Evolutionary conservation across 208 protist species (phyloP).

Genomic region (Trichomonas tenax): DNA sequence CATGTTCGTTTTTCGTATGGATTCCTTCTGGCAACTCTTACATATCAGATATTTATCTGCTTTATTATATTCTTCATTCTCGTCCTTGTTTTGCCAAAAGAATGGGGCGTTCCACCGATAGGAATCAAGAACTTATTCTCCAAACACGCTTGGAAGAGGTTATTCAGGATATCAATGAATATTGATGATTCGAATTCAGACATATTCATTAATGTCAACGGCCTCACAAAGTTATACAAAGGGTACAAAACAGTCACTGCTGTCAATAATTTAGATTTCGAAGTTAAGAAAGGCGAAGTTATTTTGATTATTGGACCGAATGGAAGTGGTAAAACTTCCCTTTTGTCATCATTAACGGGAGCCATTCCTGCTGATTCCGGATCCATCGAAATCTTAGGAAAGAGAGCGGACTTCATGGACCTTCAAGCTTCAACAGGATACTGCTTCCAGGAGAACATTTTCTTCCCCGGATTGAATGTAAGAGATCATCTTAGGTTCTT

Average conservation of each 20-base stretch:
- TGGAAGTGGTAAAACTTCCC: slow-evolving; percentile 29
- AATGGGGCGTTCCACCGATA: background rate
- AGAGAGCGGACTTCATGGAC: background rate
- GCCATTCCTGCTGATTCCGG: background rate
- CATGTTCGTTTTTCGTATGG: background rate
- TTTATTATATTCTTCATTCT: background rate
- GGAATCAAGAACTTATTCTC: background rate
- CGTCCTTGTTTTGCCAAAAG: background rate
- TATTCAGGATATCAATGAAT: background rate
- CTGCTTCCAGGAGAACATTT: background rate
- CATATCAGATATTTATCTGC: background rate
- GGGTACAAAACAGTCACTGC: background rate
- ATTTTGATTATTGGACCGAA: slow-evolving; percentile 20
- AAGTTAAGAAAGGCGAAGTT: background rate
- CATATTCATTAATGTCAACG: background rate
- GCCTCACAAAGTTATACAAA: background rate
- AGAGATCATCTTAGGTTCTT: background rate
- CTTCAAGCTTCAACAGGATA: background rate
- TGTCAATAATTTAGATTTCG: background rate
- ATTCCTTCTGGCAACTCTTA: background rate
- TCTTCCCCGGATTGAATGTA: background rate
- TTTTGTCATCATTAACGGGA: background rate
- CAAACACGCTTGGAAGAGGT: background rate
- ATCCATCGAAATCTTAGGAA: background rate
- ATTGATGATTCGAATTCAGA: background rate